Conservation (phyloP, 2,329 filamentous ascomycete genomes). For the Beauveria australis region DNA sequence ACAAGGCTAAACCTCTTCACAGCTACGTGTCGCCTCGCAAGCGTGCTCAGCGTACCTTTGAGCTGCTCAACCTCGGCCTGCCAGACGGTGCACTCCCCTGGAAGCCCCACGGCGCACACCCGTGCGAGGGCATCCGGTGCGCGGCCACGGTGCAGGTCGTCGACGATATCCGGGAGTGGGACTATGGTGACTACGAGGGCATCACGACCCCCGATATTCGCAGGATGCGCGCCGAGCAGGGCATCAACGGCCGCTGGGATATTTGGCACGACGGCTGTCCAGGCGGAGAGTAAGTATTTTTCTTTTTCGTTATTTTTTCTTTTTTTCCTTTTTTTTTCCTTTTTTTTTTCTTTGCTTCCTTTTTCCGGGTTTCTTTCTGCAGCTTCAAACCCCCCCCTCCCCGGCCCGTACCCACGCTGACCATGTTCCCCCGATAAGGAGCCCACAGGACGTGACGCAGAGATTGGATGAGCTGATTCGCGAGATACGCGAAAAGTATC, state of each 20-base stretch:
- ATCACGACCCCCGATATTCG: conserved; percentile 65
- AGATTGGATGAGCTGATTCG: conserved; percentile 69
- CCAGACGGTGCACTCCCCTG: conserved; percentile 61
- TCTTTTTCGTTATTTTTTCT: not conserved
- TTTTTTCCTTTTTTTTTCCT: not conserved
- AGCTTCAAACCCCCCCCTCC: too few species aligned
- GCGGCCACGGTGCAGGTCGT: conserved; percentile 57
- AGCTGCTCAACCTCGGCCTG: conserved; percentile 71
- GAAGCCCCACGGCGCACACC: conserved; percentile 39
- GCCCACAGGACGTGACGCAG: conserved; percentile 61
- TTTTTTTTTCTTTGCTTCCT: too few species aligned
- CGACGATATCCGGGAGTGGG: conserved; percentile 73
- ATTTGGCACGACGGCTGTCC: conserved; percentile 88
- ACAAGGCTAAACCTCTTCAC: not conserved
- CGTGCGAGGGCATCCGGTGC: conserved; percentile 37
- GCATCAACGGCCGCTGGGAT: conserved; percentile 56
- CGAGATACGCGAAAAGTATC: conserved; percentile 62
- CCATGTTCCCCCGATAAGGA: conserved; percentile 31
- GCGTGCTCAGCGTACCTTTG: conserved; percentile 82
- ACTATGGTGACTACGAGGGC: conserved; percentile 83
- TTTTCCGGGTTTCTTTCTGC: too few species aligned
- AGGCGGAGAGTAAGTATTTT: conserved; percentile 63
- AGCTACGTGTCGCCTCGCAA: conserved; percentile 80
- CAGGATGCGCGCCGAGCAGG: conserved; percentile 45
- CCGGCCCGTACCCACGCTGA: too few species aligned